Base-by-base conservation (phyloP, 768 basidiomycete genomes). In the Tephrocybe sp. region DNA sequence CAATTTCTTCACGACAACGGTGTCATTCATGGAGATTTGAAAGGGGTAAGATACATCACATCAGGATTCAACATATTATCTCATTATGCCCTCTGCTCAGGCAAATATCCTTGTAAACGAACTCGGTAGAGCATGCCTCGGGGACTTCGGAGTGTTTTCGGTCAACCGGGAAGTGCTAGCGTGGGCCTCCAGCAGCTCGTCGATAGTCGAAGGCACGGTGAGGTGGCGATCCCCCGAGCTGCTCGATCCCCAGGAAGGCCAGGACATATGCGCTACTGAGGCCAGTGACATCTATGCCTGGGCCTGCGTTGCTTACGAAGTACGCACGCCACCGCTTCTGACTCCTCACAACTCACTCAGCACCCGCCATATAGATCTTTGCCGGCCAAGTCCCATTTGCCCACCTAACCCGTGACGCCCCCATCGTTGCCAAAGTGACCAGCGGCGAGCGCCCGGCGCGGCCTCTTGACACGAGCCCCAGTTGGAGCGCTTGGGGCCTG, bases 11-110 rank as follows among this genome's bases (percentile, higher is more conserved):
- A 71, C 45, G 55, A 54, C 8, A 57, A 61, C 40, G 54, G 60
- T 4, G 64, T 78, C 24, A 64, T 75, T 12, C 77, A 75, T 39
- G 75, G 75, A 1, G 75, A 78, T 41, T 60, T 78, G 16, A 74
- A 73, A 46, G 74, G 71, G 18, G 74, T 74, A 44, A 50, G 60
- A n/a, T n/a, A n/a, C 15, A 11, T 16, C 26, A 12, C 18, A 9
- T 43, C 39, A 3, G 21, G 26, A 9, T 6, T 30, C 22, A 24
- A 46, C 11, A 7, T n/a, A 11, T 27, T 19, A 15, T 60, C 11
- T n/a, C n/a, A 26, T 15, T 24, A n/a, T 22, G n/a, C n/a, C n/a
- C n/a, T n/a, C n/a, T n/a, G n/a, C n/a, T n/a, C n/a, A 63, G 61
- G 37, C 51, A 9, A 65, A 64, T 26, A 50, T 65, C 28, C 56